Conservation (phyloP, 768 basidiomycete species). For the Tephrocybe rancida region DNA sequence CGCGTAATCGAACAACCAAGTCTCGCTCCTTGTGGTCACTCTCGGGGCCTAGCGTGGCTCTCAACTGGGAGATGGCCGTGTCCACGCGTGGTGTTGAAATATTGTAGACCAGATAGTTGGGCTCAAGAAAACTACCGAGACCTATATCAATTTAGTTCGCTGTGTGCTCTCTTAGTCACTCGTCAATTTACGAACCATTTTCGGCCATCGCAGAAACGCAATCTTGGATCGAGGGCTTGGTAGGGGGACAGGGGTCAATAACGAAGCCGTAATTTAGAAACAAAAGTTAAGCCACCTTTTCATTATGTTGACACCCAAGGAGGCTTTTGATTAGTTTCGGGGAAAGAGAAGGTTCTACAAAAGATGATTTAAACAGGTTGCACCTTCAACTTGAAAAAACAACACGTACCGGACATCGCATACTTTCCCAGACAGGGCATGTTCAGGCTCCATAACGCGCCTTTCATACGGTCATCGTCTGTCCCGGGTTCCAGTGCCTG, state of each 20-base stretch:
- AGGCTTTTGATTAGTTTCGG: slow-evolving; percentile 60
- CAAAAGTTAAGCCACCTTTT: slow-evolving; percentile 52
- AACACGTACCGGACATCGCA: slow-evolving; percentile 44
- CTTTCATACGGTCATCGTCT: slow-evolving; percentile 93
- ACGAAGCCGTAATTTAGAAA: background rate
- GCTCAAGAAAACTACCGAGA: slow-evolving; percentile 62
- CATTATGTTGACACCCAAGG: slow-evolving; percentile 79
- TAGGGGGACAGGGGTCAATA: background rate
- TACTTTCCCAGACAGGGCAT: slow-evolving; percentile 63
- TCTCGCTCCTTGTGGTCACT: slow-evolving; percentile 31
- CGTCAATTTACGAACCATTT: slow-evolving; percentile 46
- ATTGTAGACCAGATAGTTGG: slow-evolving; percentile 57
- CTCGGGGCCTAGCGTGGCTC: slow-evolving; percentile 31
- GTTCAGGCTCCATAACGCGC: slow-evolving; percentile 81
- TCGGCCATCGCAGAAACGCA: slow-evolving; percentile 66
- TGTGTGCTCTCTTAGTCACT: background rate
- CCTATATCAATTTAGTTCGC: slow-evolving; percentile 36
- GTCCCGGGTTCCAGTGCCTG: slow-evolving; percentile 62
- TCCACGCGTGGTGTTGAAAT: slow-evolving; percentile 46
- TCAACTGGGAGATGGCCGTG: slow-evolving; percentile 37
- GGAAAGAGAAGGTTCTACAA: slow-evolving; percentile 63
- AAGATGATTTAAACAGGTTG: slow-evolving; percentile 9
- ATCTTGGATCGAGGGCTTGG: slow-evolving; percentile 76
- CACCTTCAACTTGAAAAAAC: background rate
- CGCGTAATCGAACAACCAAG: slow-evolving; percentile 42